Evolutionary conservation across 805 yeast species (phyloP).

Genomic region (Vanderwaltozyma yarrowii): DNA sequence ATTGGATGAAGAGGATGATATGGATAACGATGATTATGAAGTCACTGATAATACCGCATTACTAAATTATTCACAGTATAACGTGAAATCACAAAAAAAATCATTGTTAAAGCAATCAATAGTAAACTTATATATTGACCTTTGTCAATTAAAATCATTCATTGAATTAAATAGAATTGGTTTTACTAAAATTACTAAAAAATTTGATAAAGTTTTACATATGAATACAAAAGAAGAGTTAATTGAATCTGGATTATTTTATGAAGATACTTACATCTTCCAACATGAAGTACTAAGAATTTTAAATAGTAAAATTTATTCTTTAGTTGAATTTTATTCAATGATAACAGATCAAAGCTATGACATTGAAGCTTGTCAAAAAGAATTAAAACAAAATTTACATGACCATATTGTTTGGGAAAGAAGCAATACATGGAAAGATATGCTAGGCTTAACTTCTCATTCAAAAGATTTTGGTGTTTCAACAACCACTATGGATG

Average conservation of each 20-base stretch:
- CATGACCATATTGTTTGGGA: conserved; percentile 97
- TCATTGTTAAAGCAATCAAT: conserved; percentile 62
- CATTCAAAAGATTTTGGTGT: conserved; percentile 3
- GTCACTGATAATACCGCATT: conserved; percentile 38
- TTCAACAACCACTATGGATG: neutral
- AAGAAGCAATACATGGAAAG: conserved; percentile 93
- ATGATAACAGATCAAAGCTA: conserved; percentile 30
- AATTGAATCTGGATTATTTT: conserved; percentile 35
- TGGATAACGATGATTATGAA: conserved; percentile 30
- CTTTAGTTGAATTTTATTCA: conserved; percentile 46
- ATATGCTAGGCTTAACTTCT: conserved; percentile 70
- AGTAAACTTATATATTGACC: conserved; percentile 52
- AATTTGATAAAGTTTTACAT: conserved; percentile 72
- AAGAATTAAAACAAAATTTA: conserved; percentile 50
- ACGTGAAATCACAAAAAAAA: conserved; percentile 39
- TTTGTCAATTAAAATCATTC: conserved; percentile 75
- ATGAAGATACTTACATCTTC: conserved; percentile 47
- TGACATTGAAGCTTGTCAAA: conserved; percentile 35
- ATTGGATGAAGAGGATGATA: conserved; percentile 25
- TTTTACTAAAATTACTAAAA: conserved; percentile 75
- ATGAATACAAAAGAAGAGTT: conserved; percentile 43
- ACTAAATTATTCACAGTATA: conserved; percentile 39
- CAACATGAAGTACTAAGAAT: conserved; percentile 33
- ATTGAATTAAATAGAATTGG: conserved; percentile 80
- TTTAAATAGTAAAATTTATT: conserved; percentile 47